These are phyloP conservation scores for Lathyrus oleraceus DNA, from an alignment of 306 rosid species.

Conservation along the genomic window DNA sequence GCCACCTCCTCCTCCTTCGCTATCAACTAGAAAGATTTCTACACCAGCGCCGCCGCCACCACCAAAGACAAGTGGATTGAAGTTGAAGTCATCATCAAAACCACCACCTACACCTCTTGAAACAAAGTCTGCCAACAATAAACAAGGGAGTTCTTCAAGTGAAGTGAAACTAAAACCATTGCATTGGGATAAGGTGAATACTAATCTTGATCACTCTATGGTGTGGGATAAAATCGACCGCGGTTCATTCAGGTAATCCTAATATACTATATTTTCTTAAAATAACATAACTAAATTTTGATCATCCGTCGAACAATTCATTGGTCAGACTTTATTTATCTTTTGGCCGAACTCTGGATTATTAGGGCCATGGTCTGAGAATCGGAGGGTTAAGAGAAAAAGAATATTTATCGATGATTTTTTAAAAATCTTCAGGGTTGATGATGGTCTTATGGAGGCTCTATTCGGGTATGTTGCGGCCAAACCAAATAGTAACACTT, in stretches of 20 bases:
- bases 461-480: constrained; percentile 73
- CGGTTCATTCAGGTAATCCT: constrained; percentile 78
- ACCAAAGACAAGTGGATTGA: constrained; percentile 44
- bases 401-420: not conserved
- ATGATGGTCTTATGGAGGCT: constrained; percentile 91
- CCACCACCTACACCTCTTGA: constrained; percentile 49
- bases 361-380: not conserved
- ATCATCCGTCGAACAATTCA: too few species aligned
- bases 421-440: constrained; percentile 56
- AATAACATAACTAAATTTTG: not conserved
- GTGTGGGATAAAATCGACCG: constrained; percentile 85
- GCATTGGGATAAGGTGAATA: constrained; percentile 90
- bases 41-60: constrained; percentile 47
- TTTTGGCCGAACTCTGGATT: too few species aligned
- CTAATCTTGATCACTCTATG: constrained; percentile 79
- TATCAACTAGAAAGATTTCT: constrained; percentile 29
- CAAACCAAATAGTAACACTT: constrained; percentile 42
- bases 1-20: constrained; percentile 36
- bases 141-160: constrained; percentile 40
- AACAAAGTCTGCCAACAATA: not conserved
- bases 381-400: not conserved
- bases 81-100: constrained; percentile 52
- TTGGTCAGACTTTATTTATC: too few species aligned
- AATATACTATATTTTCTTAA: not conserved
- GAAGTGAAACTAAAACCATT: constrained; percentile 74